Evolutionary conservation across 495 filamentous ascomycete species (phyloP), one percentile per base, ranked within the genome.

Genomic region (Neurospora sp.): DNA sequence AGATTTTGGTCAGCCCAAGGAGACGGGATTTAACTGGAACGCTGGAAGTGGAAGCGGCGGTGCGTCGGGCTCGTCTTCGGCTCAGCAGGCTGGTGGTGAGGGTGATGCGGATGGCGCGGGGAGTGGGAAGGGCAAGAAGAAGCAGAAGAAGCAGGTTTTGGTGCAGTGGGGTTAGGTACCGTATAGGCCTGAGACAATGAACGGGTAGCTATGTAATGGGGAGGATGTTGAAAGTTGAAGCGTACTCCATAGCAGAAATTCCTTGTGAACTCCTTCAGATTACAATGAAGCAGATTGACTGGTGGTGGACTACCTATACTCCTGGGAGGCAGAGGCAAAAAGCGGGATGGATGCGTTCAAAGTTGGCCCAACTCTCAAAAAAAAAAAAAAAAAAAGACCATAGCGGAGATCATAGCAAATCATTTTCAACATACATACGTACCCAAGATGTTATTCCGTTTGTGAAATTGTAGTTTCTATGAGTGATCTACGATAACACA

Each of bases 61-160:
- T 18, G 75, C 68, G 38, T 44, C 68, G 11, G 59, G 69, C 5
- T 73, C 73, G 39, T 69, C n/a, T 18, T 69, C 22, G 70, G 39
- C 66, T 39, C 18, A 22, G 39, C 71, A 42, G 69, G 70, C 2
- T 70, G 6, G 68, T 14, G 37, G 69, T 9, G 72, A 44, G 18
- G 77, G 73, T n/a, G 74, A 72, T 31, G 81, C 75, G 8, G 76
- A 78, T 4, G 81, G 73, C 8, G 82, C 76, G 53, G 77, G 69
- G 16, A 78, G 74, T 14, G 77, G 78, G 12, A 86, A 85, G 69
- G 87, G 87, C 0, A 92, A 91, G 14, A 93, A 92, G 81, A 92
- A 92, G 71, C 91, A 91, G 18, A 94, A 93, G 80, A 95, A 95
- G 83, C 91, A 95, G 82, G 90, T 92, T 5, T 81, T 94, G 70